Conservation (phyloP, 306 rosid species). For the Dryas alaskensis region DNA sequence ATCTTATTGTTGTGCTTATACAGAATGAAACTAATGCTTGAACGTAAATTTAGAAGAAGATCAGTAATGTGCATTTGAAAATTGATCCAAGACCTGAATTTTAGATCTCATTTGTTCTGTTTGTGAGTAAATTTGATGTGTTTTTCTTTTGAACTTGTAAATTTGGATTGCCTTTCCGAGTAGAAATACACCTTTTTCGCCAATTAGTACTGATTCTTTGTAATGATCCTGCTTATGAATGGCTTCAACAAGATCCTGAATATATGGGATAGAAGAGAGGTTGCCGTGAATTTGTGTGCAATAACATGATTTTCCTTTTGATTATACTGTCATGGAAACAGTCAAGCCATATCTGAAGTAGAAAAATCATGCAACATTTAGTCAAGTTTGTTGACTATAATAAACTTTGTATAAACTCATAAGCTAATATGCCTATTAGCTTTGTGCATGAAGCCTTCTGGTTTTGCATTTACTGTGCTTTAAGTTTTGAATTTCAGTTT, state of each 20-base stretch:
- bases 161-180: neutral
- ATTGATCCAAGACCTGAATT: neutral
- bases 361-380: constrained; percentile 1
- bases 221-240: neutral
- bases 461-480: neutral
- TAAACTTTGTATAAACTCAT: neutral
- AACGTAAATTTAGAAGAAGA: neutral
- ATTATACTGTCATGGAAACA: neutral
- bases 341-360: neutral
- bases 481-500: neutral
- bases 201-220: neutral
- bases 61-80: constrained; percentile 11
- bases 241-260: neutral
- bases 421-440: neutral
- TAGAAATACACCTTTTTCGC: neutral
- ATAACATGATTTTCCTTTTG: neutral
- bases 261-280: neutral
- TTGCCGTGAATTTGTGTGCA: neutral
- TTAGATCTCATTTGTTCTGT: neutral
- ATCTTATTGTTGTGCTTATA: neutral
- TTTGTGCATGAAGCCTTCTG: neutral
- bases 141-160: neutral
- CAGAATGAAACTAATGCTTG: neutral
- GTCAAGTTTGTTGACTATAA: neutral
- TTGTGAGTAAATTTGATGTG: neutral